Base-by-base conservation (phyloP, 164 flowering plant genomes). In the Cinnamomum chago region DNA sequence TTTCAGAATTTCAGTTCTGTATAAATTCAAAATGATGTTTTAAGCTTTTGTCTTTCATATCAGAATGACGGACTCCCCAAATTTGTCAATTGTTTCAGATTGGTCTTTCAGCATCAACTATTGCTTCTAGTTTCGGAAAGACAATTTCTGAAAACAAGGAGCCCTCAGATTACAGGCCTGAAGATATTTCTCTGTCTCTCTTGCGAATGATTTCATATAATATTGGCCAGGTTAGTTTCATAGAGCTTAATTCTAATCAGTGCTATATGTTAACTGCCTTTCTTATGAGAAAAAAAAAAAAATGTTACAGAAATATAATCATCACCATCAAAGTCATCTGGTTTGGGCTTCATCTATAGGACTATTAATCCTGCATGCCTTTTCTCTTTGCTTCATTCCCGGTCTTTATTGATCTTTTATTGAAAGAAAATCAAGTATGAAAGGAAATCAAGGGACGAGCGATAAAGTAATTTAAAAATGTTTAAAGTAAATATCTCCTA, bases 91-190 rank as follows among this genome's bases (percentile, higher is more conserved):
- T 52, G 68, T 74, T 58, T 65, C 82, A 95, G 99, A 95, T 95
- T 81, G 99, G 99, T 72, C 92, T 95, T 18, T 90, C 97, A 65
- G 97, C 97, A 69, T 90, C 99, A 76, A 92, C 97, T 12, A 95
- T 95, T 84, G 99, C 99, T 76, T 95, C 99, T 65, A 95, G 99
- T 85, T 93, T 95, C 85, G 99, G 98, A 64, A 95, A 92, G 85
- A 79, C 95, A 60, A 90, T 93, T 60, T 90, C 92, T 75, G 97
- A 92, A 65, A 87, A 85, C 72, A 95, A 93, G 85, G 97, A 93
- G 82, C 89, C 94, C 65, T 88, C 87, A 58, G 97, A 95, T 77
- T 95, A 93, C 78, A 91, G 93, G 67, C 99, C 99, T 73, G 99
- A 95, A 86, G 99, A 95, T 77, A 91, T 95, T 52, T 95, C 99